A percentile compares a stretch with the other conserved stretches of the same genome.
Conservation (phyloP, 1,284 basidiomycete genomes). For the Ustilago loliicola region DNA sequence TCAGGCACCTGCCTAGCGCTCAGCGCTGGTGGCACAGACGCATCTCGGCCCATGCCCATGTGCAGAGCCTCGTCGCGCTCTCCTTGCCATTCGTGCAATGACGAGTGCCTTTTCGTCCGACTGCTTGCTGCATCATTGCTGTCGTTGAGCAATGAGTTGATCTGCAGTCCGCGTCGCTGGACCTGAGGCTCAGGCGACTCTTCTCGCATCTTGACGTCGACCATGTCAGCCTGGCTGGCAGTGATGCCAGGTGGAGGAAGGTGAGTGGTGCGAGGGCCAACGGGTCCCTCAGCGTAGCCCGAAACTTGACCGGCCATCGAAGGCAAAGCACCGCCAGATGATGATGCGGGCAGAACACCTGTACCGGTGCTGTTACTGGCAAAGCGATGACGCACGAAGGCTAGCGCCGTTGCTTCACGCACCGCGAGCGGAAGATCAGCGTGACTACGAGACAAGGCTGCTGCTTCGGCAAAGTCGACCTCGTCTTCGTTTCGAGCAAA, state of each 20-base stretch:
- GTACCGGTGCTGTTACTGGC: conserved; percentile 25
- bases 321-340: conserved; percentile 10
- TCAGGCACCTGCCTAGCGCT: conserved; percentile 21
- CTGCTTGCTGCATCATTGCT: conserved; percentile 23
- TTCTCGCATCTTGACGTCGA: conserved; percentile 31
- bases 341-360: neutral
- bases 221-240: conserved; percentile 13
- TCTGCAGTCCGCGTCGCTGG: conserved; percentile 56
- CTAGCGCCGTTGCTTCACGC: conserved; percentile 43
- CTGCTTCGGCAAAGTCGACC: conserved; percentile 63
- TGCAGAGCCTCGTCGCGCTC: conserved; percentile 14
- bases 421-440: conserved; percentile 48
- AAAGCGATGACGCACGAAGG: conserved; percentile 46
- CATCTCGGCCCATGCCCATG: conserved; percentile 19
- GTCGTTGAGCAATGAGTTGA: conserved; percentile 61
- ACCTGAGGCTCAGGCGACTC: conserved; percentile 32
- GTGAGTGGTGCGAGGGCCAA: conserved; percentile 21
- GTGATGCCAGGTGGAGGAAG: conserved; percentile 37
- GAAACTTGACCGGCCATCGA: neutral
- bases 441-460: conserved; percentile 55
- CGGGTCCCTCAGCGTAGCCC: conserved; percentile 12
- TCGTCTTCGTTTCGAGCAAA: conserved; percentile 71
- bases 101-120: conserved; percentile 29
- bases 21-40: conserved; percentile 32
- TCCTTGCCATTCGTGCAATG: conserved; percentile 57